Evolutionary conservation across 2,329 filamentous ascomycete genomes (phyloP).

Genomic region (Fusarium sp.): DNA sequence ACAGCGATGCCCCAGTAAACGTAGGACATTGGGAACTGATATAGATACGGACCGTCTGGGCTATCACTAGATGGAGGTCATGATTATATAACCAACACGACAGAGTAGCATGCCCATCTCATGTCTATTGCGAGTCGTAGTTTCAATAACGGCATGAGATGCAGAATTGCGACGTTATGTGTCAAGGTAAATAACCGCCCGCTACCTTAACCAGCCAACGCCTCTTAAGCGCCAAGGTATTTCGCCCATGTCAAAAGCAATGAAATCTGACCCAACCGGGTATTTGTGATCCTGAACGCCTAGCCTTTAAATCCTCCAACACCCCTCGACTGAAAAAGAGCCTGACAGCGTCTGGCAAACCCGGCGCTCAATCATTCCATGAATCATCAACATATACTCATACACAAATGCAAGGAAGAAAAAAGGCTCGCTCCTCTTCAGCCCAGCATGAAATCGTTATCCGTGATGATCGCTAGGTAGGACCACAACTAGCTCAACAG

Average conservation of each 20-base stretch:
- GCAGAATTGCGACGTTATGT: constrained; percentile 11
- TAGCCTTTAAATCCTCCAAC: constrained; percentile 26
- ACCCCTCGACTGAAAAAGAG: constrained; percentile 14
- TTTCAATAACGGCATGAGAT: background rate
- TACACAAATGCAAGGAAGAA: constrained; percentile 33
- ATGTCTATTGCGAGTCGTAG: background rate
- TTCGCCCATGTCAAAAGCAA: constrained; percentile 24
- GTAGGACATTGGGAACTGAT: constrained; percentile 61
- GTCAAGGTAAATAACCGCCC: constrained; percentile 23
- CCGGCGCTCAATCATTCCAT: constrained; percentile 14
- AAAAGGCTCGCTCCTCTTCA: constrained; percentile 13
- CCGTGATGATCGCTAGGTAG: background rate
- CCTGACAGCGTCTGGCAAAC: constrained; percentile 11
- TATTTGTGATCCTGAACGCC: constrained; percentile 48
- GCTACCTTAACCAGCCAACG: constrained; percentile 29
- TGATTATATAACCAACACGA: background rate
- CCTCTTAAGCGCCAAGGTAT: constrained; percentile 34
- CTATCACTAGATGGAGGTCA: background rate
- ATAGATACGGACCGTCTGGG: constrained; percentile 14
- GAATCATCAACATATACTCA: constrained; percentile 31
- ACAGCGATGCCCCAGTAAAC: constrained; percentile 65
- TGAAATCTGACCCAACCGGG: constrained; percentile 41
- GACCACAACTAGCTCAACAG: background rate
- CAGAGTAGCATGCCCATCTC: background rate
- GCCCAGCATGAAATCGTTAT: constrained; percentile 24